Evolutionary conservation across 176 grass and related monocot species (phyloP).

Genomic region (Tuctoria greenei): DNA sequence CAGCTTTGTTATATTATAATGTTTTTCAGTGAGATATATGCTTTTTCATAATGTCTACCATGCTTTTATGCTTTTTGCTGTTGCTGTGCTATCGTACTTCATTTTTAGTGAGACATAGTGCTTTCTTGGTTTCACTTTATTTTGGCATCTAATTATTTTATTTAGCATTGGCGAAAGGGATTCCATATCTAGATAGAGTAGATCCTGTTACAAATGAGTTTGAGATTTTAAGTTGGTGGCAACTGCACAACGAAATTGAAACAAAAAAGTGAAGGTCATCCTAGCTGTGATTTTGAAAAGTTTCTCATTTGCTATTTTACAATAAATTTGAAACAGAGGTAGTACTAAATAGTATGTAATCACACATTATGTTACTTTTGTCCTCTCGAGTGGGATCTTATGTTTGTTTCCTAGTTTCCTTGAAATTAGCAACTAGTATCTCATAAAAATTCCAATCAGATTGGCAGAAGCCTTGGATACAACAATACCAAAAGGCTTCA

Average conservation of each 20-base stretch:
- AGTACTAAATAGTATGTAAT: no score
- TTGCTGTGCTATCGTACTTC: conserved; percentile 27
- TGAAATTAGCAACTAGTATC: conserved; percentile 24
- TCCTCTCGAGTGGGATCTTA: conserved; percentile 31
- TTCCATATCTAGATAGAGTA: conserved; percentile 19
- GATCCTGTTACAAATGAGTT: neutral
- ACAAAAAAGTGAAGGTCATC: neutral
- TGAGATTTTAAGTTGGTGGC: neutral
- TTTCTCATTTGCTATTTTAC: neutral
- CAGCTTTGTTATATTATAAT: conserved; percentile 12
- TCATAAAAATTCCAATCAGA: conserved; percentile 49
- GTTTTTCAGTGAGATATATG: conserved; percentile 12
- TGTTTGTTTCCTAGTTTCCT: conserved; percentile 29
- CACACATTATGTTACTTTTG: neutral
- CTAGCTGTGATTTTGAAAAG: neutral
- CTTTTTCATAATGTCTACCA: conserved; percentile 8
- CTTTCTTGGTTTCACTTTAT: neutral
- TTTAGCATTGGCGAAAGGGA: neutral
- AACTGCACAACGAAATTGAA: neutral
- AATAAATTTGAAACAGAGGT: neutral
- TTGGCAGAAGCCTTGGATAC: conserved; percentile 68
- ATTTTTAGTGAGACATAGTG: conserved; percentile 20
- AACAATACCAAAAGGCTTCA: conserved; percentile 76
- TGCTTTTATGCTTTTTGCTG: neutral
- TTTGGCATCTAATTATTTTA: conserved; percentile 21